These are phyloP conservation scores for Naganishia cerealis DNA, from an alignment of 1,284 basidiomycete genomes.

Conservation along the genomic window DNA sequence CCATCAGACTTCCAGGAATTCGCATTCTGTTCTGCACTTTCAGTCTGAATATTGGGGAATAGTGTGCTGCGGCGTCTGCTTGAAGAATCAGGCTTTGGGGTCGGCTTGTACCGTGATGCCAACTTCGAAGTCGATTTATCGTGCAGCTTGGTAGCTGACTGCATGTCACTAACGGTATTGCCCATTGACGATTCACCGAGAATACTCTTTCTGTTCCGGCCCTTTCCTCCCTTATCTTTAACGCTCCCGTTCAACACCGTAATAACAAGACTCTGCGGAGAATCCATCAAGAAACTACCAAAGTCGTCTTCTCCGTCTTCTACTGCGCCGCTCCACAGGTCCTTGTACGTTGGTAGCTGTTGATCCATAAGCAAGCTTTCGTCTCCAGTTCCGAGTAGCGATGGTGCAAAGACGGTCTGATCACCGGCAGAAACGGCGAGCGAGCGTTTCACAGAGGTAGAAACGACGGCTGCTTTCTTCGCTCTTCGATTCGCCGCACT, in stretches of 20 bases:
- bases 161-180: not conserved
- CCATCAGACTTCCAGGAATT: not conserved
- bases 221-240: not conserved
- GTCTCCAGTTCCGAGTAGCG: constrained; percentile 2
- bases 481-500: not conserved
- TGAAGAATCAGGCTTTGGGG: constrained; percentile 21
- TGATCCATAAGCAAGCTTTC: constrained; percentile 21
- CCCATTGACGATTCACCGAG: constrained; percentile 7
- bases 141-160: not conserved
- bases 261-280: constrained; percentile 1
- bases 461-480: not conserved
- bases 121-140: constrained; percentile 13
- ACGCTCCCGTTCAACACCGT: constrained; percentile 16
- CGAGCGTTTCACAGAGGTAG: not conserved
- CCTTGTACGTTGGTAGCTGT: constrained; percentile 22
- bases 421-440: constrained; percentile 6
- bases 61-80: constrained; percentile 23
- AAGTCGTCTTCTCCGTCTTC: constrained; percentile 18
- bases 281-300: constrained; percentile 21
- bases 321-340: constrained; percentile 17
- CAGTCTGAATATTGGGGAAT: not conserved
- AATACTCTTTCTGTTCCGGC: constrained; percentile 3
- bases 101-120: constrained; percentile 25
- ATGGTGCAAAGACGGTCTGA: constrained; percentile 22
- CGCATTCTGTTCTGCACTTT: not conserved